Evolutionary conservation across 805 yeast species (phyloP), one percentile per base, ranked within the genome.

Genomic region (Candida pseudoglaebosa): DNA sequence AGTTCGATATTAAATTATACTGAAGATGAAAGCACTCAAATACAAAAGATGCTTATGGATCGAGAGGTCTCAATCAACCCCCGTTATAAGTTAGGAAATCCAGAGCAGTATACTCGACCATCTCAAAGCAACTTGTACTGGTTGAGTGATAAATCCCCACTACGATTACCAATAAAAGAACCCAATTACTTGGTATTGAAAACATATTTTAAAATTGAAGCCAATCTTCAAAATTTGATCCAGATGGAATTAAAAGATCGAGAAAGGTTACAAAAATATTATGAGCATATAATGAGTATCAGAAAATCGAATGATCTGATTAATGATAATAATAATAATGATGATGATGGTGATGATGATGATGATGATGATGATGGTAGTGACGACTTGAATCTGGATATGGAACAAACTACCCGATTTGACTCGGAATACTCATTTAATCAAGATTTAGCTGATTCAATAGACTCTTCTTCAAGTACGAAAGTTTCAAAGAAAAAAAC

Each of bases 131-230:
- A 17, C 10, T 18, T 62, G 26, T 81, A 66, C 51, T 87, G 95
- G 95, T 47, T 86, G 2, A 70, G 82, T 5, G 78, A 77, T 2
- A 51, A 59, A 1, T 80, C 89, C 1, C 95, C 95, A 0, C 61
- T 87, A 30, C 67, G 83, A 32, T 76, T 73, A 39, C 93, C 93
- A 0, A 62, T 83, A 28, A 73, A 72, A 46, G 89, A 87, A 53
- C 79, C 89, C 0, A 76, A 78, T 41, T 84, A 76, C 49, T 72
- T 84, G 24, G 54, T 73, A 21, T 55, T 67, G 39, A 57, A 71
- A 39, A 48, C 61, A 28, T 52, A 64, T 24, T 39, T 39, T 34
- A 50, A 52, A 17, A 48, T 61, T 7, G 59, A 62, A 28, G 36
- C 45, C 3, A 59, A 57, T 19, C 38, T 56, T 24, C 33, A 34